Percentiles rank a stretch among this genome's conserved stretches.
Conservation (phyloP, 2,329 filamentous ascomycete genomes). For the Ampelomyces quisqualis region DNA sequence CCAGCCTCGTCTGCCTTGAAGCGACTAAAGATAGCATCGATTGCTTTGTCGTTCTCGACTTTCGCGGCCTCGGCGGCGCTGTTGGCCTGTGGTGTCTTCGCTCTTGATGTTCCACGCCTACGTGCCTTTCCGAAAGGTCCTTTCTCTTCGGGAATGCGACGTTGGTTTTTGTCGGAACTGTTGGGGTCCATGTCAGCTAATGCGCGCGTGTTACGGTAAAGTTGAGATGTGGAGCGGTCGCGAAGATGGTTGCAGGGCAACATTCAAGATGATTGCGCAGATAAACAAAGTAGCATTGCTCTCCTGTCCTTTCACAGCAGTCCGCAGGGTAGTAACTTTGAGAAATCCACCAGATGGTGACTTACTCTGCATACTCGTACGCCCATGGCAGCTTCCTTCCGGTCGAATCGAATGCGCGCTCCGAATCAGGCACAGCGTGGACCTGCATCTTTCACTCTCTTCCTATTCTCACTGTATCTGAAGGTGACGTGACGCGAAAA, state of each 20-base stretch:
- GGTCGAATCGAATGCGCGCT: conserved; percentile 60
- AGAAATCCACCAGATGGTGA: too few species aligned
- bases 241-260: too few species aligned
- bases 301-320: not conserved
- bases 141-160: conserved; percentile 59
- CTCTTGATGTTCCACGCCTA: conserved; percentile 50
- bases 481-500: conserved; percentile 5
- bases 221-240: not conserved
- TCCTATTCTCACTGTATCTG: conserved; percentile 7
- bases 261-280: too few species aligned
- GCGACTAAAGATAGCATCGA: conserved; percentile 51
- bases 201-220: not conserved
- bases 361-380: conserved; percentile 63
- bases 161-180: conserved; percentile 49
- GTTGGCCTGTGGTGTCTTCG: conserved; percentile 60
- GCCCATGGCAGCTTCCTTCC: conserved; percentile 64
- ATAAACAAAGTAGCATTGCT: too few species aligned
- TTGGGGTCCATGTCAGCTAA: conserved; percentile 17
- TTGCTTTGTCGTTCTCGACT: conserved; percentile 47
- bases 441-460: conserved; percentile 57
- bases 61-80: conserved; percentile 57
- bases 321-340: too few species aligned
- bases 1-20: conserved; percentile 35
- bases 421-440: conserved; percentile 63
- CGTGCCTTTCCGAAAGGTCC: conserved; percentile 61